Percentiles rank a stretch among this genome's conserved stretches.
Evolutionary conservation across 768 basidiomycete species (phyloP).

Genomic region (Lactarius sanguifluus): DNA sequence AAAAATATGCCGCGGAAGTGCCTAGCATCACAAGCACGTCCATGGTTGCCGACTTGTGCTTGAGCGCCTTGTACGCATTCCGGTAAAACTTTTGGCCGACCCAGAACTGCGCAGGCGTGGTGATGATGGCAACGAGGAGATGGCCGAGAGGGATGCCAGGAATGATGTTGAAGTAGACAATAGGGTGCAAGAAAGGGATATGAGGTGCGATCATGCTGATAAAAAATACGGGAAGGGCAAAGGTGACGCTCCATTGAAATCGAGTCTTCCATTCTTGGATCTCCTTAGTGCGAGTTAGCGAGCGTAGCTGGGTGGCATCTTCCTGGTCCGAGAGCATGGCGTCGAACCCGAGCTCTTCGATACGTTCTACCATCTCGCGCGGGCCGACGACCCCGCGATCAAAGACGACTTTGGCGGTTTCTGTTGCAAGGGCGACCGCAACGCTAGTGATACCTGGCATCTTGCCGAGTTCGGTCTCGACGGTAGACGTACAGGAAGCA

Average conservation of each 20-base stretch:
- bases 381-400: constrained; percentile 72
- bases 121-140: constrained; percentile 68
- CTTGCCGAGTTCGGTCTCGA: constrained; percentile 66
- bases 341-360: constrained; percentile 89
- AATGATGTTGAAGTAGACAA: constrained; percentile 53
- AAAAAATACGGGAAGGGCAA: constrained; percentile 94
- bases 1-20: constrained; percentile 90
- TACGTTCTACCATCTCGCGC: constrained; percentile 83
- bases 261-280: constrained; percentile 85
- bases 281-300: constrained; percentile 86
- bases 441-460: constrained; percentile 75
- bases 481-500: constrained; percentile 72
- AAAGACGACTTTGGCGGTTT: constrained; percentile 72
- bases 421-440: constrained; percentile 72
- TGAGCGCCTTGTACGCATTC: constrained; percentile 87
- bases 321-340: constrained; percentile 80
- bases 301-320: constrained; percentile 80
- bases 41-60: constrained; percentile 92
- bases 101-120: constrained; percentile 93
- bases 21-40: constrained; percentile 96
- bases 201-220: constrained; percentile 80
- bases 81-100: constrained; percentile 85
- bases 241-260: constrained; percentile 68
- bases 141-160: constrained; percentile 81
- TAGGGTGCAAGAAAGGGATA: constrained; percentile 55